Evolutionary conservation across 2,329 filamentous ascomycete species (phyloP).

Genomic region (Aspergillus udagawae): DNA sequence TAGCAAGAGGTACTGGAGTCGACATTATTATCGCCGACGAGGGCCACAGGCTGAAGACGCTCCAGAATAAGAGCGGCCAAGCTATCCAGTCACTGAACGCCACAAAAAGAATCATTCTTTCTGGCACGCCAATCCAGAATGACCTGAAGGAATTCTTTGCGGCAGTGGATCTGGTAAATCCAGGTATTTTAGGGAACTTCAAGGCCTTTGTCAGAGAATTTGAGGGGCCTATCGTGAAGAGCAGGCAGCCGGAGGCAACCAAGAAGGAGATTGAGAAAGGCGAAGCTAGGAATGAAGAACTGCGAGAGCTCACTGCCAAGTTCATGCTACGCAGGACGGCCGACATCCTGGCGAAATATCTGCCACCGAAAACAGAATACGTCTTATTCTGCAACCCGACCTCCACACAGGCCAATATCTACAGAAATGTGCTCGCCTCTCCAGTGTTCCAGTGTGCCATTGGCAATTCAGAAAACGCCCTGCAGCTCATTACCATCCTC

Average conservation of each 20-base stretch:
- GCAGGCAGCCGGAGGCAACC: slow-evolving; percentile 60
- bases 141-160: slow-evolving; percentile 64
- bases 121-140: slow-evolving; percentile 66
- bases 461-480: slow-evolving; percentile 58
- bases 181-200: slow-evolving; percentile 60
- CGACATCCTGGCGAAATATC: slow-evolving; percentile 62
- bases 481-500: slow-evolving; percentile 67
- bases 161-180: slow-evolving; percentile 67
- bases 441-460: slow-evolving; percentile 60
- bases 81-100: slow-evolving; percentile 64
- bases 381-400: slow-evolving; percentile 64
- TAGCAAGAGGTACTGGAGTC: slow-evolving; percentile 59
- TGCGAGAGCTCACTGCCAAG: slow-evolving; percentile 56
- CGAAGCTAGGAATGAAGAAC: slow-evolving; percentile 57
- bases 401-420: slow-evolving; percentile 55
- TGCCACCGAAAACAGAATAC: slow-evolving; percentile 65
- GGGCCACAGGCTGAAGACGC: slow-evolving; percentile 64
- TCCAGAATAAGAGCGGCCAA: slow-evolving; percentile 63
- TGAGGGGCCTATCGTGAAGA: slow-evolving; percentile 60
- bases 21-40: slow-evolving; percentile 70
- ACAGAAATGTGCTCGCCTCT: slow-evolving; percentile 62
- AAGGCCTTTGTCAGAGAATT: slow-evolving; percentile 62
- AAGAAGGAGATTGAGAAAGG: slow-evolving; percentile 61
- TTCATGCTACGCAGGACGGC: slow-evolving; percentile 65
- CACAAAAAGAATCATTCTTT: slow-evolving; percentile 58